Percentiles rank a stretch among this genome's conserved stretches.
These are phyloP conservation scores for Colletotrichum chrysophilum DNA, from an alignment of 2,329 filamentous ascomycete species.

Conservation along the genomic window DNA sequence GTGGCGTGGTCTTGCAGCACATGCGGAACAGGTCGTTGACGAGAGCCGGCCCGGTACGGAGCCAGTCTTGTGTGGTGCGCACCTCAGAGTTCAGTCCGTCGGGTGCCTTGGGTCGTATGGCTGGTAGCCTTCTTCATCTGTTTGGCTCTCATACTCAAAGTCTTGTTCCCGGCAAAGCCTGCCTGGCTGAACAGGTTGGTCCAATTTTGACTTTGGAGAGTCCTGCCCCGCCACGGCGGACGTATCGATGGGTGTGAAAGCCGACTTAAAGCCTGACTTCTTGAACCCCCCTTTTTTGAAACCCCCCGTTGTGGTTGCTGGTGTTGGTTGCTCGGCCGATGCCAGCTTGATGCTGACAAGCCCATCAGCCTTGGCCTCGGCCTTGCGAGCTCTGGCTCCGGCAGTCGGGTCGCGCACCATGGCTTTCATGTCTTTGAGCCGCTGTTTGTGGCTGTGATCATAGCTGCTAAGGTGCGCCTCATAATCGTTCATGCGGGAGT, in stretches of 20 bases:
- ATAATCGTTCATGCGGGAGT: conserved; percentile 93
- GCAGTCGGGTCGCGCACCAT: conserved; percentile 76
- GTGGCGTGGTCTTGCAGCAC: not conserved
- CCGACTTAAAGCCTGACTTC: conserved; percentile 83
- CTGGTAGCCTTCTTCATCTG: conserved; percentile 75
- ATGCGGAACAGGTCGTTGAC: not conserved
- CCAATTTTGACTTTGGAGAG: conserved; percentile 19
- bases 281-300: conserved; percentile 78
- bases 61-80: not conserved
- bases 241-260: conserved; percentile 65
- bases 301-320: conserved; percentile 40
- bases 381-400: conserved; percentile 68
- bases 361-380: conserved; percentile 73
- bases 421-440: conserved; percentile 86
- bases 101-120: conserved; percentile 67
- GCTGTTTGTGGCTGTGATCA: conserved; percentile 94
- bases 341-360: conserved; percentile 71
- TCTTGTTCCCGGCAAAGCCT: conserved; percentile 19
- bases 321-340: conserved; percentile 35
- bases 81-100: conserved; percentile 54
- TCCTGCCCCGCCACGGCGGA: conserved; percentile 22
- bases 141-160: conserved; percentile 60
- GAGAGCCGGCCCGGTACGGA: not conserved
- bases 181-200: conserved; percentile 23
- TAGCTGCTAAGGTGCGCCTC: conserved; percentile 94